Base-by-base conservation (phyloP, 768 basidiomycete species). In the Russula brevipes region DNA sequence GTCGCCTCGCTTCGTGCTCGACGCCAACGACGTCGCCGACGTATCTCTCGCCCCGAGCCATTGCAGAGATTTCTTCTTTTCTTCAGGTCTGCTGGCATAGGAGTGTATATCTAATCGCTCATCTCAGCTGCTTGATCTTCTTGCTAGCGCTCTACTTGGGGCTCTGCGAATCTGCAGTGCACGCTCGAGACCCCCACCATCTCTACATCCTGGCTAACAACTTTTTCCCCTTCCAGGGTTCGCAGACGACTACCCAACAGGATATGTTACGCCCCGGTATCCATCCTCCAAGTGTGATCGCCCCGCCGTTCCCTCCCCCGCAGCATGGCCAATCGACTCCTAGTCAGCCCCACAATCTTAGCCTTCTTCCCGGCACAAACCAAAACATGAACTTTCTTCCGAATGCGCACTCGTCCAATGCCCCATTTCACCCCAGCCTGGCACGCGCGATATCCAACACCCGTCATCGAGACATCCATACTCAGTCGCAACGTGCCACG, bases 161-260 rank as follows among this genome's bases (percentile, higher is more conserved):
- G 56, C 58, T 50, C 53, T 57, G 53, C 55, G 51, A 61, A 56
- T 61, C 64, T 51, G 60, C 51, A 65, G 66, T 59, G 66, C 68
- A 67, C 67, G 68, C 64, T 64, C 64, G 56, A 66, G 63, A 64
- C 24, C 60, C 57, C 60, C 57, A 42, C 46, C 65, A 58, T 69
- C 66, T 60, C 61, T 65, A 61, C 57, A 60, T 64, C 59, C 61
- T 67, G 58, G 54, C 53, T 60, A 31, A 60, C 46, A 17, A 36
- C 54, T 11, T 38, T 61, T 60, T 49, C 57, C 33, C 58, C 61
- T 61, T 66, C 65, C 60, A 60, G 57, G 54, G 35, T 49, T 39
- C 51, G 57, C 69, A 72, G 71, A 85, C 85, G 82, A 85, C 83
- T 78, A 71, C 74, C 68, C 82, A 79, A 59, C 72, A 71, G 65